Evolutionary conservation across 148 eudicot genomes (phyloP).

Genomic region (Cornus controversa): DNA sequence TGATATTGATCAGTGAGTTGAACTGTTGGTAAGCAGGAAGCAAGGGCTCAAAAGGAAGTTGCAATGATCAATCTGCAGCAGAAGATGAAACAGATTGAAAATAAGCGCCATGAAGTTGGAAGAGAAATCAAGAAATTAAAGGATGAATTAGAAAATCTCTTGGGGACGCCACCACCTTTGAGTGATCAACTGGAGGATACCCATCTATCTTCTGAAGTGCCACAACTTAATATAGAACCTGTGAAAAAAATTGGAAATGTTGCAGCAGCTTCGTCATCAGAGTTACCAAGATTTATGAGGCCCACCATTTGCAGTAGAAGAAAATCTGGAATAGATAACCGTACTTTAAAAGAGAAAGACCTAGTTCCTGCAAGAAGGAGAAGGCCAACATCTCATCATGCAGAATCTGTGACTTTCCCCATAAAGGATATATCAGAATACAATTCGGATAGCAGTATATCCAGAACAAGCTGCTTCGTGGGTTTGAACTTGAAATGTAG

Average conservation of each 20-base stretch:
- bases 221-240: background rate
- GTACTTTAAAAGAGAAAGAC: background rate
- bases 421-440: conserved; percentile 6
- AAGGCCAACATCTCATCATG: conserved; percentile 2
- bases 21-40: conserved; percentile 11
- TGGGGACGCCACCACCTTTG: conserved; percentile 5
- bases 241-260: conserved; percentile 1
- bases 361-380: conserved; percentile 11
- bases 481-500: conserved; percentile 6
- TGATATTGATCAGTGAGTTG: background rate
- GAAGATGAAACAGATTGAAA: conserved; percentile 23
- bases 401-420: conserved; percentile 24
- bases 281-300: conserved; percentile 28
- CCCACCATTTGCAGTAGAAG: conserved; percentile 23
- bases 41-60: conserved; percentile 10
- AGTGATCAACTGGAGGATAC: conserved; percentile 17
- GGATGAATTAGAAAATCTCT: conserved; percentile 18
- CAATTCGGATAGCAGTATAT: conserved; percentile 24
- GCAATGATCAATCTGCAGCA: conserved; percentile 19
- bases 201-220: conserved; percentile 9
- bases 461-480: conserved; percentile 23
- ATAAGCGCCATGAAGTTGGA: conserved; percentile 13
- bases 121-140: conserved; percentile 15
- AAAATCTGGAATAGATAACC: conserved; percentile 13
- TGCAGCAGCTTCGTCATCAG: background rate